Conservation (phyloP, 2,329 filamentous ascomycete species). For the Graphilbum sp. region DNA sequence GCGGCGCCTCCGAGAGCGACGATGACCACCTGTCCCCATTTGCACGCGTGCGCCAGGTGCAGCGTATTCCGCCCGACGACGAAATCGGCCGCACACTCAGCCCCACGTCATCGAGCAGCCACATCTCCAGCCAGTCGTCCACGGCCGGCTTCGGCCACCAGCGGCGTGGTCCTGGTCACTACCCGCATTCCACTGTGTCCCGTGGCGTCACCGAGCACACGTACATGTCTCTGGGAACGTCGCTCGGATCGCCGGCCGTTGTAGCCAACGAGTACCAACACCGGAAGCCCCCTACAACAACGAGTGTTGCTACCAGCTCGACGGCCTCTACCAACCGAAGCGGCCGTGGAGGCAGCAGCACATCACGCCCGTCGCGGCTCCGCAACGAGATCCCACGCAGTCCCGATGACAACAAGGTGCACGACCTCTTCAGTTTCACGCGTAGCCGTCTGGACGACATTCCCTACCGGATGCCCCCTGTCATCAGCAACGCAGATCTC, state of each 20-base stretch:
- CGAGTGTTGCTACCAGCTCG: neutral
- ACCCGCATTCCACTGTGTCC: slow-evolving; percentile 24
- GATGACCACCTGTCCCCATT: slow-evolving; percentile 62
- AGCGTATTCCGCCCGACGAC: slow-evolving; percentile 43
- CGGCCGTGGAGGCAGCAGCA: slow-evolving; percentile 34
- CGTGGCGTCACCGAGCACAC: slow-evolving; percentile 45
- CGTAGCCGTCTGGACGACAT: slow-evolving; percentile 68
- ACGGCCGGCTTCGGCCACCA: slow-evolving; percentile 13
- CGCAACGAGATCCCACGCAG: slow-evolving; percentile 68
- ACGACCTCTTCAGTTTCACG: slow-evolving; percentile 77
- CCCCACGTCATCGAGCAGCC: slow-evolving; percentile 46
- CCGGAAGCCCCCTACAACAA: neutral
- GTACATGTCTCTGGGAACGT: slow-evolving; percentile 51
- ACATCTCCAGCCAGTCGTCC: slow-evolving; percentile 43
- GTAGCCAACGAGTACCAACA: slow-evolving; percentile 5
- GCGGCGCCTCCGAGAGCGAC: slow-evolving; percentile 55
- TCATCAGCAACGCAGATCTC: slow-evolving; percentile 38
- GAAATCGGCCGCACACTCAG: slow-evolving; percentile 48
- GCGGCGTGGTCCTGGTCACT: slow-evolving; percentile 27
- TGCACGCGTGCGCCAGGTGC: slow-evolving; percentile 55
- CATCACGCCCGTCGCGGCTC: slow-evolving; percentile 47
- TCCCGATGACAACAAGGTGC: slow-evolving; percentile 53
- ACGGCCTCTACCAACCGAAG: slow-evolving; percentile 17
- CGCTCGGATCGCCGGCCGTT: slow-evolving; percentile 23
- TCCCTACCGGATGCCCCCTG: slow-evolving; percentile 55